Evolutionary conservation across 2,329 filamentous ascomycete species (phyloP), one percentile per base, ranked within the genome.

Genomic region (Neonectria ditissima): DNA sequence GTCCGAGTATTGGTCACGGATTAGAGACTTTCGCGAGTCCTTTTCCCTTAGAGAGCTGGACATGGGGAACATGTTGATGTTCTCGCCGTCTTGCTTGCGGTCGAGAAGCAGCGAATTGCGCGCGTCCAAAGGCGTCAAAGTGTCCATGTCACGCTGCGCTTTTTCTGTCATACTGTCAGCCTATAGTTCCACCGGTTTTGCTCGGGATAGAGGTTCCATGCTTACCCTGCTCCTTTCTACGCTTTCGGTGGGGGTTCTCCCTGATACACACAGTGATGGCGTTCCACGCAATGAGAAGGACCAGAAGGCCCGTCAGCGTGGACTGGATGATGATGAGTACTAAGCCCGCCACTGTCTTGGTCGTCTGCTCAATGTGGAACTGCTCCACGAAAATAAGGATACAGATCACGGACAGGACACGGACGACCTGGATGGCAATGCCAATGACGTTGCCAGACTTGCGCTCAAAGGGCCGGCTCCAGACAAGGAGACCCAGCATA

Each of bases 311-410:
- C 6, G 94, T 97, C 69, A 99, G 82, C 0, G 90, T 87, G 0
- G 92, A 92, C 80, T 99, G 96, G 5, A 98, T 86, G n/a, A 90
- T 93, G 69, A 98, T 96, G 63, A 99, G 86, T 16, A 94, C 92
- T n/a, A 98, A 88, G 59, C 96, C 96, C 16, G 93, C 95, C 53
- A 98, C 88, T 0, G 96, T 98, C 83, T 97, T 93, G 10, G 95
- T 97, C 10, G 94, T 97, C 79, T 97, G 91, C 6, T 89, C 86
- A 70, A 99, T 91, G 61, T 92, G 92, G 57, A 99, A 89, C 80
- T 98, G 91, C 76, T 98, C 92, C 28, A 98, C 95, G 73, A 98
- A 99, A 55, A 98, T 85, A 69, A 99, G 82, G 71, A 98, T 93
- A 81, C 94, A 97, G 58, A 88, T 86, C 7, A 97, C 92, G 0